phyloP scores from a whole-genome alignment of 331 rosid species.

The Prunus yedoensis region DNA sequence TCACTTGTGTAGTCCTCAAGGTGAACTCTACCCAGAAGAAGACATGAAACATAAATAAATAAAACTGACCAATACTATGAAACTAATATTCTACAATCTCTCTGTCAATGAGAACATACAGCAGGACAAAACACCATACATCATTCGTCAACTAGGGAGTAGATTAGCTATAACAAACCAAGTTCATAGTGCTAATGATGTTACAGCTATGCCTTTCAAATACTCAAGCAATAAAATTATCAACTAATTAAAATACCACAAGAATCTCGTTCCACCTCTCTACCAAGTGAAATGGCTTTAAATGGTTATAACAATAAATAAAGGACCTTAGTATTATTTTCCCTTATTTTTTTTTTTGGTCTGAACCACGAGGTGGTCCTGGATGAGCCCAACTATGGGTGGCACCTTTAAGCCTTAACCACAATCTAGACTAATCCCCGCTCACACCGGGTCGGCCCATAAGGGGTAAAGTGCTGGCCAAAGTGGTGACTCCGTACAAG shows the following conservation, averaged over 20 bases:
- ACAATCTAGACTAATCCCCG: too few species aligned
- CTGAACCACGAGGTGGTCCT: too few species aligned
- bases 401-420: too few species aligned
- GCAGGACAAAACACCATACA: not conserved
- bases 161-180: not conserved
- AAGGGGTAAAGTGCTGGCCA: too few species aligned
- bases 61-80: conserved; percentile 4
- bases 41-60: conserved; percentile 9
- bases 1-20: too few species aligned
- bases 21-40: too few species aligned
- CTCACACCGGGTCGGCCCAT: too few species aligned
- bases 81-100: not conserved
- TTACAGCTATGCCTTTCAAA: too few species aligned
- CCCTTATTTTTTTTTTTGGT: too few species aligned
- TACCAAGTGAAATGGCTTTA: not conserved
- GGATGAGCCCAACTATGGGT: too few species aligned
- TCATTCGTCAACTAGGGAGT: not conserved
- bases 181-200: not conserved
- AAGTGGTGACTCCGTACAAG: too few species aligned
- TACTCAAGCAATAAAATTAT: not conserved
- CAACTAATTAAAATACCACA: not conserved
- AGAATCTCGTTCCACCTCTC: not conserved
- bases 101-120: not conserved
- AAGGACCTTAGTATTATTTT: too few species aligned
- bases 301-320: not conserved